These are phyloP conservation scores for Tanacetum coccineum DNA, from an alignment of 129 eudicot genomes.

Conservation along the genomic window DNA sequence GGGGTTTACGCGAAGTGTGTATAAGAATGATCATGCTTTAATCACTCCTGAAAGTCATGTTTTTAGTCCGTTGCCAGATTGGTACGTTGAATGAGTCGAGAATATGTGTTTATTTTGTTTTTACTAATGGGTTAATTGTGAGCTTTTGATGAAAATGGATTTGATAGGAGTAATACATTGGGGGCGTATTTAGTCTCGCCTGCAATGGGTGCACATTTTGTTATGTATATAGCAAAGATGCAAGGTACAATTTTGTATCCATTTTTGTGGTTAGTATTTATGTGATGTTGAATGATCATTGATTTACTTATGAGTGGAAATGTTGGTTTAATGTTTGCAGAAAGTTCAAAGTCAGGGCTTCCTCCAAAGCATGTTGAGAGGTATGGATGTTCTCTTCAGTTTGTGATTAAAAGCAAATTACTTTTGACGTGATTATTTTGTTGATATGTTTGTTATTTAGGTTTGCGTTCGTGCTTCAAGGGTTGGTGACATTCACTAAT, in stretches of 20 bases:
- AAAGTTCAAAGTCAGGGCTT: constrained; percentile 60
- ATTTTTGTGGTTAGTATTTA: not conserved
- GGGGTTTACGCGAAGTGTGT: constrained; percentile 91
- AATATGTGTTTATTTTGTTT: constrained; percentile 6
- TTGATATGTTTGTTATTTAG: constrained; percentile 38
- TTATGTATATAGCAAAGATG: constrained; percentile 95
- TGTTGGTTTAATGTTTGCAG: constrained; percentile 44
- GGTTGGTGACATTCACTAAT: constrained; percentile 52
- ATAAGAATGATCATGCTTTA: constrained; percentile 85
- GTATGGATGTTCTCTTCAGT: constrained; percentile 27
- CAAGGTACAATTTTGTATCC: constrained; percentile 49
- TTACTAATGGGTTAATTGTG: not conserved
- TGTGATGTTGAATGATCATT: not conserved
- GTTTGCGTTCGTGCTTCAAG: constrained; percentile 82
- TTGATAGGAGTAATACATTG: constrained; percentile 65
- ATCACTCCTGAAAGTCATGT: constrained; percentile 98
- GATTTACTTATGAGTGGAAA: not conserved
- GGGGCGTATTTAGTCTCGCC: constrained; percentile 94
- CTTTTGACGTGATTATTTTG: constrained; percentile 3
- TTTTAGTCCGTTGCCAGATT: constrained; percentile 85
- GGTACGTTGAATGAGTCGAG: constrained; percentile 44
- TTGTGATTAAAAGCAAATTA: constrained; percentile 2
- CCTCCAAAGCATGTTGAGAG: constrained; percentile 79
- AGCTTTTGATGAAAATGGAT: not conserved
- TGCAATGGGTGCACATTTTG: constrained; percentile 88